Evolutionary conservation across 108 stramenopile genomes (phyloP), one percentile per base, ranked within the genome.

Genomic region (Skeletonema grethae): DNA sequence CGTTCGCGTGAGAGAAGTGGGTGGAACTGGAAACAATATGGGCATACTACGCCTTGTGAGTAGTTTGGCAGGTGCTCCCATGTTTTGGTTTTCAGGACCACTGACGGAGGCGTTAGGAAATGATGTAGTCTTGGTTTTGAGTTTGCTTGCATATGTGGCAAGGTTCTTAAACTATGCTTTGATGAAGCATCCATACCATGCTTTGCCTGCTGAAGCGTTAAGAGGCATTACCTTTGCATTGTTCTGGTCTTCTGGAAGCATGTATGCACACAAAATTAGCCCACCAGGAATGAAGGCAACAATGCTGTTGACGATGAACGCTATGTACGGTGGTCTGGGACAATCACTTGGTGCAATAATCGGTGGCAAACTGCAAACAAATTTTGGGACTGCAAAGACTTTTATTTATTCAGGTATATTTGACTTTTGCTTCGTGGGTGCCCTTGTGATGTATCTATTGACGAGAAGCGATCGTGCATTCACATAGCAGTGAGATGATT

Each of bases 261-360:
- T 90, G 64, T 96, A 97, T 67, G 95, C 95, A 7, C 92, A 94
- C 76, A 79, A 77, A 24, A 96, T 98, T 45, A 85, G 90, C 35
- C 97, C 97, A 9, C 87, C 87, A 16, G 95, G 97, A 32, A 83
- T 97, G 85, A 75, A 69, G 43, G 92, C 97, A 24, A 97, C 97
- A 10, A 93, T 97, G 94, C 79, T 95, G 4, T 82, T 95, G 83
- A 88, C 97, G 50, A 68, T 98, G 78, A 97, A 98, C 80, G 97
- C 93, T 2, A 95, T 97, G 89, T 98, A 98, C 70, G 96, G 96
- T 48, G 97, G 97, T 20, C 73, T 98, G 16, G 97, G 97, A 7
- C 97, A 97, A 75, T 94, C 93, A 16, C 53, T 96, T 18, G 97
- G 97, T 7, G 93, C 96, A 18, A 88, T 98, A 20, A 83, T 97